Conservation (phyloP, 2,329 filamentous ascomycete species). For the Arachnomyces sp. region DNA sequence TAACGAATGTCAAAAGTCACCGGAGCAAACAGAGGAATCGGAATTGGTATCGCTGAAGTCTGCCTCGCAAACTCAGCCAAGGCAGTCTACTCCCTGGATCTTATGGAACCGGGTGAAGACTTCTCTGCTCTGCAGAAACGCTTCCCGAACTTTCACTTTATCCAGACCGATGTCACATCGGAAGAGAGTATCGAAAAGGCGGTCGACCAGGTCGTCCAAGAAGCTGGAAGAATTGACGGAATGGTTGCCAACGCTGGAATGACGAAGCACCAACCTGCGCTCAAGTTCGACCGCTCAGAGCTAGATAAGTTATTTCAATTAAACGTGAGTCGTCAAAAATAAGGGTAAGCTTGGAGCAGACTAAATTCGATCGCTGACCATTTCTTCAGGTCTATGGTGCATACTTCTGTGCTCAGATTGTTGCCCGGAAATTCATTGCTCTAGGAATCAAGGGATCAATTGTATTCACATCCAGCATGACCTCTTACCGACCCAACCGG, state of each 20-base stretch:
- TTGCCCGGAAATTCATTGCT: conserved; percentile 32
- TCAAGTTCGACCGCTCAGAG: conserved; percentile 36
- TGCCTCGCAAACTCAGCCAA: conserved; percentile 40
- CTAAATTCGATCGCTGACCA: too few species aligned
- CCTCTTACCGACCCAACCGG: conserved; percentile 42
- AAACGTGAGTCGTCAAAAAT: conserved; percentile 24
- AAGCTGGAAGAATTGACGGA: conserved; percentile 37
- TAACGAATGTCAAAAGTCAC: too few species aligned
- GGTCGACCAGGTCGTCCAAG: conserved; percentile 34
- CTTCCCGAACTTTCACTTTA: conserved; percentile 38
- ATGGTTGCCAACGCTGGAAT: conserved; percentile 36
- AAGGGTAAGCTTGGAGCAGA: too few species aligned
- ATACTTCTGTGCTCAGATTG: conserved; percentile 25
- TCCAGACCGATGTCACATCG: conserved; percentile 41
- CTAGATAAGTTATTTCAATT: conserved; percentile 38
- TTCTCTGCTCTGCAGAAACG: conserved; percentile 31
- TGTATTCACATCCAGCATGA: conserved; percentile 44
- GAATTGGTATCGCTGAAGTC: conserved; percentile 41
- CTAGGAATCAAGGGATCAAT: conserved; percentile 31
- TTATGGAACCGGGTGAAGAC: conserved; percentile 29
- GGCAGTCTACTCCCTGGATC: conserved; percentile 35
- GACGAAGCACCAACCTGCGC: conserved; percentile 41
- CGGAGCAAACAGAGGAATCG: conserved; percentile 21
- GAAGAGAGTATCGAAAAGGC: conserved; percentile 36
- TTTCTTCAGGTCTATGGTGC: conserved; percentile 17